These are phyloP conservation scores for Globisporangium sylvaticum DNA, from an alignment of 352 stramenopile species.

Conservation along the genomic window DNA sequence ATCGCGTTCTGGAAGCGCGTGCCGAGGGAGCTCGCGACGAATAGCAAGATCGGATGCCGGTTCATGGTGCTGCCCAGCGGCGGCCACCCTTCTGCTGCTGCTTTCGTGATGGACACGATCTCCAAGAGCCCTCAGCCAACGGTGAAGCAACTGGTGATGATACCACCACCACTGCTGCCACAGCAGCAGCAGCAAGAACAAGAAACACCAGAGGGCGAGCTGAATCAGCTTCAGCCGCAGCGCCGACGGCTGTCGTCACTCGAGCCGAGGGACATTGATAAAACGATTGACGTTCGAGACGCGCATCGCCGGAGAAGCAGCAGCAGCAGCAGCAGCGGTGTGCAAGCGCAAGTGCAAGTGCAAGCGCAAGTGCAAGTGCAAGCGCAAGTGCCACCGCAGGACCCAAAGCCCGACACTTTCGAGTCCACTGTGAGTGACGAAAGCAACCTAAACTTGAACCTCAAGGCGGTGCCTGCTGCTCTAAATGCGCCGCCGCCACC, in stretches of 20 bases:
- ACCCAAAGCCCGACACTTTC: neutral
- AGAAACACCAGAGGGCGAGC: conserved; percentile 10
- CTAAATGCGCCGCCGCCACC: neutral
- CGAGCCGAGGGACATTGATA: conserved; percentile 4
- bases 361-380: neutral
- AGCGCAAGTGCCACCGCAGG: too few relatives aligned
- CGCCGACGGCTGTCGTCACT: conserved; percentile 4
- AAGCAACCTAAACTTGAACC: neutral
- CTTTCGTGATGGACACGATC: conserved; percentile 4
- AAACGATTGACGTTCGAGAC: conserved; percentile 10
- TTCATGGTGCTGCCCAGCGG: conserved; percentile 23
- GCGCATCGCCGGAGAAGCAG: neutral
- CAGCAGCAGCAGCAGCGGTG: neutral
- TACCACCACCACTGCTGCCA: neutral
- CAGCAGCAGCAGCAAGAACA: conserved; percentile 22
- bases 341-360: neutral
- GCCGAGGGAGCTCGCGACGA: conserved; percentile 41
- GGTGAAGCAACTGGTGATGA: conserved; percentile 4
- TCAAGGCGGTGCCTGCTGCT: neutral
- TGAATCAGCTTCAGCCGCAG: conserved; percentile 18
- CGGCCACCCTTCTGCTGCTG: neutral
- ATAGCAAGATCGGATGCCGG: conserved; percentile 65
- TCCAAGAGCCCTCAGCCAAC: conserved; percentile 13
- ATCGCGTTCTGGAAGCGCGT: conserved; percentile 59
- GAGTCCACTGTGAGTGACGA: conserved; percentile 1